Conservation (phyloP, 2,329 filamentous ascomycete species). For the Fusarium sp. region DNA sequence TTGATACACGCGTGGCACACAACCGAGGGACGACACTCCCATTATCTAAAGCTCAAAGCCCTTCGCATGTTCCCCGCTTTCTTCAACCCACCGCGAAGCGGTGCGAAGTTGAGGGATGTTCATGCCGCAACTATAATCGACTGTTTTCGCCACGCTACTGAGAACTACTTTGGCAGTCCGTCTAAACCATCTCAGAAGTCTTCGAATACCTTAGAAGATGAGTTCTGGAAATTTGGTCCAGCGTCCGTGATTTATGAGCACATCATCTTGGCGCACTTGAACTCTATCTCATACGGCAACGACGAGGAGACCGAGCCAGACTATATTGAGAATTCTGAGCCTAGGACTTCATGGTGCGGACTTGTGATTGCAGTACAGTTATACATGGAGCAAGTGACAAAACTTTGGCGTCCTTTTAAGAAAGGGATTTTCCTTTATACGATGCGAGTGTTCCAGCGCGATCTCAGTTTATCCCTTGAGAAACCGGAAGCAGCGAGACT, state of each 20-base stretch:
- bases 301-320: accelerated
- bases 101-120: background rate
- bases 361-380: background rate
- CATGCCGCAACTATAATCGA: background rate
- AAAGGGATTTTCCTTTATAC: conserved; percentile 17
- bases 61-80: conserved; percentile 25
- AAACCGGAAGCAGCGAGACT: background rate
- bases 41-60: conserved; percentile 15
- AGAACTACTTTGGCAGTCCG: background rate
- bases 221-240: conserved; percentile 4
- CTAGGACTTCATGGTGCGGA: conserved; percentile 15
- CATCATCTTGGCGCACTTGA: conserved; percentile 5
- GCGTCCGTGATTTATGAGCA: conserved; percentile 1
- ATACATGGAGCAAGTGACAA: conserved; percentile 10
- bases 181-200: background rate
- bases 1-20: conserved; percentile 9
- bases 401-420: background rate
- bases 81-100: background rate
- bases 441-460: conserved; percentile 12
- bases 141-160: background rate
- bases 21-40: background rate
- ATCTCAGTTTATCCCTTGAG: background rate
- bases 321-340: background rate
- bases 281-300: background rate
- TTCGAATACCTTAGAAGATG: background rate